Percentiles rank a stretch among this genome's conserved stretches.
Evolutionary conservation across 2,329 filamentous ascomycete species (phyloP).

Genomic region (Daldinia sp.): DNA sequence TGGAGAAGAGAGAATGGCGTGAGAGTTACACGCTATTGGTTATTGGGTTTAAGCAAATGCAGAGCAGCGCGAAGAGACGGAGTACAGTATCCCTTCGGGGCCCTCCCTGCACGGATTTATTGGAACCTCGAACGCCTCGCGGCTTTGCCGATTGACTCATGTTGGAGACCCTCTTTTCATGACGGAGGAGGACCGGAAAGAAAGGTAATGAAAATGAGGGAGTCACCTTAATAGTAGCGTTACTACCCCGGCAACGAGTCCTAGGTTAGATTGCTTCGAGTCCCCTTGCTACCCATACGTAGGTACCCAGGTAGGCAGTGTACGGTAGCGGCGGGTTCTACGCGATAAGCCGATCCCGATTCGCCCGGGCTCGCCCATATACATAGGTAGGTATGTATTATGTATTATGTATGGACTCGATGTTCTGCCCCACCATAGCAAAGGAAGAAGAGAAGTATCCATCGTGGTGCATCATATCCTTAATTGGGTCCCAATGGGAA

Average conservation of each 20-base stretch:
- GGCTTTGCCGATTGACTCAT: slow-evolving; percentile 36
- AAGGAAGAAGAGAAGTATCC: slow-evolving; percentile 4
- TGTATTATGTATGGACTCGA: too few species aligned
- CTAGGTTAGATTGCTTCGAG: slow-evolving; percentile 14
- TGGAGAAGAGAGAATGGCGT: slow-evolving; percentile 1
- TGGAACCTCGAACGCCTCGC: slow-evolving; percentile 1
- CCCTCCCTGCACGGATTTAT: slow-evolving; percentile 8
- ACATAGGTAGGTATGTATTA: too few species aligned
- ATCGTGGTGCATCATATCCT: slow-evolving; percentile 16
- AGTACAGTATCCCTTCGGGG: slow-evolving; percentile 11
- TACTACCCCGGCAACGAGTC: slow-evolving; percentile 16
- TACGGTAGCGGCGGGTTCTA: slow-evolving; percentile 8
- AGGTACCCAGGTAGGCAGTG: neutral
- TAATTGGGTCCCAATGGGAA: too few species aligned
- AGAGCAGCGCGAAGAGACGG: neutral
- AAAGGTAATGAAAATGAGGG: slow-evolving; percentile 8
- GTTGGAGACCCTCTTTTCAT: slow-evolving; percentile 4
- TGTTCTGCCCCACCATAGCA: slow-evolving; percentile 12
- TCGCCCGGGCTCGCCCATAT: slow-evolving; percentile 15
- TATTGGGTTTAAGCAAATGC: neutral
- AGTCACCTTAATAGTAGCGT: slow-evolving; percentile 6
- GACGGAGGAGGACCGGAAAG: slow-evolving; percentile 24
- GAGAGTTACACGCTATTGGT: slow-evolving; percentile 25
- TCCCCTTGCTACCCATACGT: slow-evolving; percentile 19
- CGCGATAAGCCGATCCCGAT: slow-evolving; percentile 23